A percentile compares a stretch with the other conserved stretches of the same genome.
These are phyloP conservation scores for Cordia subcordata DNA, from an alignment of 257 asterid species.

Conservation along the genomic window DNA sequence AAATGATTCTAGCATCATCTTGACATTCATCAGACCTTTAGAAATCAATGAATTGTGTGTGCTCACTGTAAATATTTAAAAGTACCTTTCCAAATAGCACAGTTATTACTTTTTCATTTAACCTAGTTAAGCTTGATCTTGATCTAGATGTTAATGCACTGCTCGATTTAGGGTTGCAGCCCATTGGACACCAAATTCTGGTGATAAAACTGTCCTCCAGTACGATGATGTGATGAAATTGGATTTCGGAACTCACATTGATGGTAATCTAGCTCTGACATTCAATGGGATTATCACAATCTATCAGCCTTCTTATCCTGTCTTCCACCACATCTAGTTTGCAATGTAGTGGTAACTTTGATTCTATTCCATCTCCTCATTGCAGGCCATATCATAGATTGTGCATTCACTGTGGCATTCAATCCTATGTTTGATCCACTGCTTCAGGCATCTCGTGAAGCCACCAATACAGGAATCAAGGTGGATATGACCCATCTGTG, in stretches of 20 bases:
- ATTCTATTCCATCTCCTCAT: conserved; percentile 1
- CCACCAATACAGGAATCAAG: conserved; percentile 94
- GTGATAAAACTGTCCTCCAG: conserved; percentile 93
- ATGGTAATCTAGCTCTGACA: conserved; percentile 43
- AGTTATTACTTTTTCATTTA: not conserved
- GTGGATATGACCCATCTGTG: conserved; percentile 32
- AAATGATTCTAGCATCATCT: too few relatives aligned
- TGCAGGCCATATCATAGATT: conserved; percentile 90
- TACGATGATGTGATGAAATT: conserved; percentile 97
- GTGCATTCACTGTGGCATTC: conserved; percentile 96
- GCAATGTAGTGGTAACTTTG: not conserved
- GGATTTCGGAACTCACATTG: conserved; percentile 97
- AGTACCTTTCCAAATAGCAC: not conserved
- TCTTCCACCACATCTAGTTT: not conserved
- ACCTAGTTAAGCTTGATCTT: not conserved
- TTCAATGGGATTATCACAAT: not conserved
- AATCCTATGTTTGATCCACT: conserved; percentile 94
- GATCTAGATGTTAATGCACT: not conserved
- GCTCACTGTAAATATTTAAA: too few relatives aligned
- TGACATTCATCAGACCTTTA: too few relatives aligned
- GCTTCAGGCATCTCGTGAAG: conserved; percentile 97
- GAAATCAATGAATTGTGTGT: too few relatives aligned
- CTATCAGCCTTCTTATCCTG: not conserved
- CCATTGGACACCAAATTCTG: conserved; percentile 97
- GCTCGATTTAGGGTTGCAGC: conserved; percentile 84